Conservation (phyloP, 768 basidiomycete genomes). For the Suillus ampliporus region DNA sequence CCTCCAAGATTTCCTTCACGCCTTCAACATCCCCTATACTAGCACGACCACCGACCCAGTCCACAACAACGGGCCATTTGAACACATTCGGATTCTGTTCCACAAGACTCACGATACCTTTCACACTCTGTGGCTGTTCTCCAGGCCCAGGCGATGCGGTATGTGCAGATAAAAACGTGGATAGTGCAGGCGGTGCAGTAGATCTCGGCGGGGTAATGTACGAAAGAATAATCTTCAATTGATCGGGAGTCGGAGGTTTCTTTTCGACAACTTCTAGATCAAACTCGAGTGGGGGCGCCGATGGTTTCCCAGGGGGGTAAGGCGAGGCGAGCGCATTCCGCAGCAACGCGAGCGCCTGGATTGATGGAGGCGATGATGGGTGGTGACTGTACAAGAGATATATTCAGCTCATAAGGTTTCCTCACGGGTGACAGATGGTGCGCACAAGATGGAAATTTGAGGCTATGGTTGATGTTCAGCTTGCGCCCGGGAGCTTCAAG, state of each 20-base stretch:
- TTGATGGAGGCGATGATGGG: slow-evolving; percentile 67
- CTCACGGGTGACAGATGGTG: not conserved
- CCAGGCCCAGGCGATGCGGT: slow-evolving; percentile 48
- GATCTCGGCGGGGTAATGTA: slow-evolving; percentile 49
- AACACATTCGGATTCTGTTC: slow-evolving; percentile 61
- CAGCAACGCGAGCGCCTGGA: slow-evolving; percentile 62
- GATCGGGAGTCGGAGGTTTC: slow-evolving; percentile 67
- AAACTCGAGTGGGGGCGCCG: slow-evolving; percentile 63
- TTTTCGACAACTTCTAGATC: slow-evolving; percentile 75
- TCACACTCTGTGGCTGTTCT: slow-evolving; percentile 46
- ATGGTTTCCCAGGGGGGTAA: slow-evolving; percentile 59
- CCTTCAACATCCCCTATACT: slow-evolving; percentile 71
- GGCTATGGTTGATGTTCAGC: slow-evolving; percentile 40
- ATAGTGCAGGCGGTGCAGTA: slow-evolving; percentile 36
- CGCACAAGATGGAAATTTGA: slow-evolving; percentile 69
- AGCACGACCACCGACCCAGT: slow-evolving; percentile 72
- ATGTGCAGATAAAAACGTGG: slow-evolving; percentile 65
- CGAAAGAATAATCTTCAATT: slow-evolving; percentile 67
- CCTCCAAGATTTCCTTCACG: slow-evolving; percentile 71
- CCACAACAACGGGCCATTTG: slow-evolving; percentile 83
- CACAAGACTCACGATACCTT: slow-evolving; percentile 56
- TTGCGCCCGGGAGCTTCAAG: not conserved
- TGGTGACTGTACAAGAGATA: slow-evolving; percentile 54
- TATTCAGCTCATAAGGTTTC: not conserved
- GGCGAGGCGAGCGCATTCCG: slow-evolving; percentile 61